phyloP scores from a whole-genome alignment of 345 rosid species.

The Rhodamnia argentea region DNA sequence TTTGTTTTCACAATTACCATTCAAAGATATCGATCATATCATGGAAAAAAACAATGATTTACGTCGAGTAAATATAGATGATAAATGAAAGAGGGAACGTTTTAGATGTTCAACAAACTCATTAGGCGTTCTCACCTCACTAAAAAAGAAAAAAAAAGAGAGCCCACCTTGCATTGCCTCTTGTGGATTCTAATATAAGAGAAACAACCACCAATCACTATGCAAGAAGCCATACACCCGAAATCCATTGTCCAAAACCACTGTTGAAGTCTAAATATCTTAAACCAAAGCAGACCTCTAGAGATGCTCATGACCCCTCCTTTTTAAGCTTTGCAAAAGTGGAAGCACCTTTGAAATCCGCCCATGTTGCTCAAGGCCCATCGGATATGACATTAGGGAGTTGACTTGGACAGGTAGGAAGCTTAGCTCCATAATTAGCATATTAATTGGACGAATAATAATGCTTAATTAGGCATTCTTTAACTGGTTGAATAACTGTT shows the following conservation, averaged over 20 bases:
- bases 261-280: not conserved
- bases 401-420: not conserved
- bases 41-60: not conserved
- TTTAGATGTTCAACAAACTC: not conserved
- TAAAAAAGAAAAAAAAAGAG: not conserved
- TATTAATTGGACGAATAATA: not conserved
- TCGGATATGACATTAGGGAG: not conserved
- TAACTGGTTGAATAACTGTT: not conserved
- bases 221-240: not conserved
- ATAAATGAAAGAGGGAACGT: not conserved
- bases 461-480: not conserved
- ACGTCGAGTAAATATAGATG: not conserved
- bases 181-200: not conserved
- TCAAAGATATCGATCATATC: not conserved
- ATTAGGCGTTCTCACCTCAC: not conserved
- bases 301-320: not conserved
- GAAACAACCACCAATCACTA: not conserved
- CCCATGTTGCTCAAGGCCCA: not conserved
- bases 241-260: not conserved
- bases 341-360: not conserved
- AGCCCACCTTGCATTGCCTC: not conserved
- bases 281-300: not conserved
- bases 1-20: not conserved
- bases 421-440: not conserved
- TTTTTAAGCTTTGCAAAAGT: not conserved